Conservation (phyloP, 1,139 yeast species). For the Zygosaccharomyces pseudobailii region DNA sequence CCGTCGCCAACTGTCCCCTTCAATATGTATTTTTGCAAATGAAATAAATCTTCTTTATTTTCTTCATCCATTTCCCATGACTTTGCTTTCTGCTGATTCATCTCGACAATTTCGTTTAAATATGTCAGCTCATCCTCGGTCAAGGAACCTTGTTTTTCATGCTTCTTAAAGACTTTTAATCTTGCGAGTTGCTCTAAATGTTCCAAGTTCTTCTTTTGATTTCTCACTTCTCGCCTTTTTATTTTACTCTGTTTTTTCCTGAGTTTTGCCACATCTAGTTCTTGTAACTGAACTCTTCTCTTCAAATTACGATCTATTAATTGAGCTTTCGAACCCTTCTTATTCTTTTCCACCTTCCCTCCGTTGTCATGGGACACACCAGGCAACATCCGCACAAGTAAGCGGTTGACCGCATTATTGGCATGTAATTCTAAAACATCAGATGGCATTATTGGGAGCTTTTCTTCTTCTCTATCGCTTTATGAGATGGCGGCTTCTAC, state of each 20-base stretch:
- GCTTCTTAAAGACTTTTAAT: conserved; percentile 46
- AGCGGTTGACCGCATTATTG: conserved; percentile 25
- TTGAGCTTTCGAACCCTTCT: conserved; percentile 36
- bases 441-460: conserved; percentile 5
- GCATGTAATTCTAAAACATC: conserved; percentile 25
- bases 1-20: conserved; percentile 21
- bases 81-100: conserved; percentile 45
- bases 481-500: neutral
- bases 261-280: conserved; percentile 36
- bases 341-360: conserved; percentile 5
- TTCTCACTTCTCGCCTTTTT: conserved; percentile 39
- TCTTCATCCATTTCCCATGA: conserved; percentile 46
- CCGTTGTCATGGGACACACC: conserved; percentile 18
- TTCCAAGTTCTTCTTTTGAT: conserved; percentile 37
- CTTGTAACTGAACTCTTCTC: conserved; percentile 34
- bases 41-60: conserved; percentile 43
- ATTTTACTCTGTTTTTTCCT: conserved; percentile 39
- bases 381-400: conserved; percentile 26
- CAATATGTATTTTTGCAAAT: conserved; percentile 41
- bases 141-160: conserved; percentile 37
- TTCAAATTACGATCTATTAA: conserved; percentile 37
- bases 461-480: neutral
- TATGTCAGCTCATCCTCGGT: conserved; percentile 46
- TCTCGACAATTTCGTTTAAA: conserved; percentile 45
- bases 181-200: conserved; percentile 48